Conservation (phyloP, 176 grass and related monocot genomes). For the sorghum (Sorghum bicolor) region Sorghum_bicolor_NCBIv3 NC_012872.2:3395001-3395500, state of each 20-base stretch:
- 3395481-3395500: no score
- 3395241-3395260: neutral
- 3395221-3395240: neutral
- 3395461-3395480: no score
- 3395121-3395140: constrained; percentile 87
- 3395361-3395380: neutral
- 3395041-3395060: constrained; percentile 98
- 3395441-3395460: neutral
- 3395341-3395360: neutral
- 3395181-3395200: constrained; percentile 11
- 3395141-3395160: constrained; percentile 88
- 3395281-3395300: neutral
- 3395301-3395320: neutral
- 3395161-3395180: constrained; percentile 37
- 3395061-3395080: constrained; percentile 98
- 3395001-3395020: constrained; percentile 89
- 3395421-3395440: neutral
- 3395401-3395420: neutral
- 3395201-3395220: neutral
- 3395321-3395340: constrained; percentile 2
- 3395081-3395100: constrained; percentile 97
- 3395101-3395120: constrained; percentile 99
- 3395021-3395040: constrained; percentile 95
- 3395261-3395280: neutral
- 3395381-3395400: neutral